Conservation (phyloP, 495 filamentous ascomycete species). For the Aspergillus incahuasiensis region DNA sequence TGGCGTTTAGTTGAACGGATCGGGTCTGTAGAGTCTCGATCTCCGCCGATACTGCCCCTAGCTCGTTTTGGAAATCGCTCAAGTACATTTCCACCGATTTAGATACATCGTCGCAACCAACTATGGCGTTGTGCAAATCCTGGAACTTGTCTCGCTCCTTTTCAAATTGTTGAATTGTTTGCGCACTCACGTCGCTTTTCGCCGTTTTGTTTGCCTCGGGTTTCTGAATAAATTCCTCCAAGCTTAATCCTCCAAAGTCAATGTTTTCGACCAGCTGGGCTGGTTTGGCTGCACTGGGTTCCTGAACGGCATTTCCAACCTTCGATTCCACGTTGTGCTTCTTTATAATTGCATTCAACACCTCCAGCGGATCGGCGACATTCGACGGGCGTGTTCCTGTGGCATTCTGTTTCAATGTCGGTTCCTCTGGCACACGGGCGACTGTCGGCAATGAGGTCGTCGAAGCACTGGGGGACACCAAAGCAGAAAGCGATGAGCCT, state of each 20-base stretch:
- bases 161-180: conserved; percentile 79
- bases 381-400: conserved; percentile 45
- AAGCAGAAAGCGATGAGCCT: conserved; percentile 62
- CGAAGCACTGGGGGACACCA: conserved; percentile 63
- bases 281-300: conserved; percentile 28
- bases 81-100: conserved; percentile 89
- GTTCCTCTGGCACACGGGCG: conserved; percentile 56
- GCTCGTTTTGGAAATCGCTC: conserved; percentile 85
- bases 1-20: conserved; percentile 77
- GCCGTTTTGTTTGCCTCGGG: conserved; percentile 32
- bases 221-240: conserved; percentile 63
- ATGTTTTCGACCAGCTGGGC: conserved; percentile 55
- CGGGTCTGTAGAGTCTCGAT: conserved; percentile 89
- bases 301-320: conserved; percentile 1
- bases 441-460: conserved; percentile 63
- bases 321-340: conserved; percentile 29
- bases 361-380: conserved; percentile 65
- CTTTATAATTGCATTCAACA: conserved; percentile 69
- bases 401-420: conserved; percentile 52
- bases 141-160: conserved; percentile 84
- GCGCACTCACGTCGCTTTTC: conserved; percentile 52
- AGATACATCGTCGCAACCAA: conserved; percentile 87
- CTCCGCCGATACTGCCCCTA: conserved; percentile 86
- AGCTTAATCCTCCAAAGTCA: conserved; percentile 70
- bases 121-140: conserved; percentile 84